These are phyloP conservation scores for Canariomyces notabilis DNA, from an alignment of 2,329 filamentous ascomycete species.

Conservation along the genomic window DNA sequence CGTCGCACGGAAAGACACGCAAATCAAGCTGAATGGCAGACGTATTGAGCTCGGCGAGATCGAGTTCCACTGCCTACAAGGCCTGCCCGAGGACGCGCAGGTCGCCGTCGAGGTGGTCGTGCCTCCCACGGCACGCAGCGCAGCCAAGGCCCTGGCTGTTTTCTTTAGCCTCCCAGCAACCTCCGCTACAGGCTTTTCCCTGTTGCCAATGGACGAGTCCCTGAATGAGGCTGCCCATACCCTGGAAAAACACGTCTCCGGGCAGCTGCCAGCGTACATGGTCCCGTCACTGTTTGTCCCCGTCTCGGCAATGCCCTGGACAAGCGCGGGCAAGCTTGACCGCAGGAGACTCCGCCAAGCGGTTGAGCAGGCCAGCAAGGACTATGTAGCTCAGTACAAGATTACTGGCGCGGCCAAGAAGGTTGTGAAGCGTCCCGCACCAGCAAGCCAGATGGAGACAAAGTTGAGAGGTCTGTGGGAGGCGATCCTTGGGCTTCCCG, in stretches of 20 bases:
- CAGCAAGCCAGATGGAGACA: slow-evolving; percentile 20
- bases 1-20: slow-evolving; percentile 60
- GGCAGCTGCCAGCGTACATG: slow-evolving; percentile 23
- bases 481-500: slow-evolving; percentile 12
- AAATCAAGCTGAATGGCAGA: slow-evolving; percentile 65
- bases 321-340: slow-evolving; percentile 25
- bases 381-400: slow-evolving; percentile 12
- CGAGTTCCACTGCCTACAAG: slow-evolving; percentile 45
- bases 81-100: slow-evolving; percentile 38
- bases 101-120: slow-evolving; percentile 34
- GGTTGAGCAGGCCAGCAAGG: slow-evolving; percentile 12
- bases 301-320: slow-evolving; percentile 23
- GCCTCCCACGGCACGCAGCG: slow-evolving; percentile 3
- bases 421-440: slow-evolving; percentile 6
- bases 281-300: slow-evolving; percentile 25
- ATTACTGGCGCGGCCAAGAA: slow-evolving; percentile 11
- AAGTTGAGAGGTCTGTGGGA: slow-evolving; percentile 22
- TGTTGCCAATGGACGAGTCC: slow-evolving; percentile 14
- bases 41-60: slow-evolving; percentile 57
- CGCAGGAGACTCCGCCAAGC: slow-evolving; percentile 18
- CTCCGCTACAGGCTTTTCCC: slow-evolving; percentile 7
- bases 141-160: slow-evolving; percentile 18
- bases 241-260: slow-evolving; percentile 13
- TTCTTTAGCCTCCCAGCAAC: slow-evolving; percentile 17
- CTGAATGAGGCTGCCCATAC: slow-evolving; percentile 6